A percentile compares a stretch with the other conserved stretches of the same genome.
These are phyloP conservation scores for Pichia nakasei DNA, from an alignment of 805 yeast species.

Conservation along the genomic window DNA sequence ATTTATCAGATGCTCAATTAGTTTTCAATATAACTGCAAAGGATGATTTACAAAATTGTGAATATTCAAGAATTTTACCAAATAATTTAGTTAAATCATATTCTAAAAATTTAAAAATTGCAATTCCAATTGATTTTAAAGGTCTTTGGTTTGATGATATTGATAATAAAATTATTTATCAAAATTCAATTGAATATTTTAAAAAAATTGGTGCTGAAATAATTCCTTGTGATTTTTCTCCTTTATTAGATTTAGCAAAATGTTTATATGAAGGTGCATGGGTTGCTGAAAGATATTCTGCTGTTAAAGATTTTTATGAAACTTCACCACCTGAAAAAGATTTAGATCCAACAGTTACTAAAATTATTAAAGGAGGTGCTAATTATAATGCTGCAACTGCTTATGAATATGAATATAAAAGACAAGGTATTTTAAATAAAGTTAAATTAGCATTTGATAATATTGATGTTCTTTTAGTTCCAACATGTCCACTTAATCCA, in stretches of 20 bases:
- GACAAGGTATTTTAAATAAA: conserved; percentile 68
- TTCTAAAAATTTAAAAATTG: conserved; percentile 54
- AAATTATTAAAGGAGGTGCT: conserved; percentile 72
- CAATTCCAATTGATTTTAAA: conserved; percentile 61
- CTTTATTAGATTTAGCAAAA: conserved; percentile 71
- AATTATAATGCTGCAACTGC: conserved; percentile 73
- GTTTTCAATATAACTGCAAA: conserved; percentile 64
- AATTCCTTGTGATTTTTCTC: conserved; percentile 60
- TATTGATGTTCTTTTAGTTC: conserved; percentile 75
- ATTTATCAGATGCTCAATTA: conserved; percentile 74
- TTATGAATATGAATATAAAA: conserved; percentile 77
- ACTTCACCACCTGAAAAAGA: conserved; percentile 60
- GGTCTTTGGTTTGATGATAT: conserved; percentile 71
- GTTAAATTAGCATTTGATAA: conserved; percentile 45
- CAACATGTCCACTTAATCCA: conserved; percentile 92
- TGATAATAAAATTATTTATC: conserved; percentile 57
- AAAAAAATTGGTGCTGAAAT: conserved; percentile 47
- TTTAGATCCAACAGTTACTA: conserved; percentile 75
- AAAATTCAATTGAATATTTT: conserved; percentile 49
- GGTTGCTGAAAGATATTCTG: conserved; percentile 93
- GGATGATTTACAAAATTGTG: conserved; percentile 60
- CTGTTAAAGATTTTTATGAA: conserved; percentile 62
- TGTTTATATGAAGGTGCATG: conserved; percentile 97
- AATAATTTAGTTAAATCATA: conserved; percentile 52
- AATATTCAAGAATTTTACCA: conserved; percentile 74